These are phyloP conservation scores for Aspergillus novoparasiticus DNA, from an alignment of 2,329 filamentous ascomycete species.

Conservation along the genomic window DNA sequence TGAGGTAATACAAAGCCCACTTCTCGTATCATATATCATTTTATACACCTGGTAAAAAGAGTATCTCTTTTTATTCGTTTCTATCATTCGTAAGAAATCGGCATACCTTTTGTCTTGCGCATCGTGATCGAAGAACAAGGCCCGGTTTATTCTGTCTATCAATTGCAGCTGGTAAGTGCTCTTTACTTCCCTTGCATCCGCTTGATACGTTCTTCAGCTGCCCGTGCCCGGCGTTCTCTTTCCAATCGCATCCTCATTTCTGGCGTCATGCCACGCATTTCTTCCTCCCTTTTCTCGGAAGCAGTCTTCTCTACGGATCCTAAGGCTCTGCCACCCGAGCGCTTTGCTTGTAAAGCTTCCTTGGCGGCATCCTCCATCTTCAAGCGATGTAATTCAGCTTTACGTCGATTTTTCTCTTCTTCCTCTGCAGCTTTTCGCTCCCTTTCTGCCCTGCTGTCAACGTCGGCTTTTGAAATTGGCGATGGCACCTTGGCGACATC, in stretches of 20 bases:
- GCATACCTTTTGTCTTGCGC: not conserved
- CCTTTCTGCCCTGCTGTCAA: conserved; percentile 66
- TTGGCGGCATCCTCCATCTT: conserved; percentile 60
- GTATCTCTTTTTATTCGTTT: not conserved
- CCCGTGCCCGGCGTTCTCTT: conserved; percentile 83
- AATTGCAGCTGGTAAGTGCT: not conserved
- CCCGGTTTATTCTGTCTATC: not conserved
- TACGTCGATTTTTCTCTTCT: conserved; percentile 70
- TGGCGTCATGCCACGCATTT: conserved; percentile 79
- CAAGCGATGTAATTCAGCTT: conserved; percentile 73
- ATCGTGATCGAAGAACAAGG: not conserved
- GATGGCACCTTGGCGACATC: conserved; percentile 71
- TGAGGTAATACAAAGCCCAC: not conserved
- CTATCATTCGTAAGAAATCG: conserved; percentile 6
- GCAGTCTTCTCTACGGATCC: conserved; percentile 69
- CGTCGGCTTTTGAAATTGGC: conserved; percentile 70
- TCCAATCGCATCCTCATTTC: conserved; percentile 86
- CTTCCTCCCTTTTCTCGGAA: conserved; percentile 80
- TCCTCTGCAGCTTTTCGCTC: conserved; percentile 71
- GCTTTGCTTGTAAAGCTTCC: conserved; percentile 50
- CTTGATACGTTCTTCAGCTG: conserved; percentile 84
- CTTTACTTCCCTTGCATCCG: conserved; percentile 56
- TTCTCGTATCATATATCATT: not conserved
- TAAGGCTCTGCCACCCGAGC: conserved; percentile 57
- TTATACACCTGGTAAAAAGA: not conserved